Percentiles rank a stretch among this genome's conserved stretches.
phyloP scores from a whole-genome alignment of 345 rosid species.

The Eucalyptus lansdowneana region DNA sequence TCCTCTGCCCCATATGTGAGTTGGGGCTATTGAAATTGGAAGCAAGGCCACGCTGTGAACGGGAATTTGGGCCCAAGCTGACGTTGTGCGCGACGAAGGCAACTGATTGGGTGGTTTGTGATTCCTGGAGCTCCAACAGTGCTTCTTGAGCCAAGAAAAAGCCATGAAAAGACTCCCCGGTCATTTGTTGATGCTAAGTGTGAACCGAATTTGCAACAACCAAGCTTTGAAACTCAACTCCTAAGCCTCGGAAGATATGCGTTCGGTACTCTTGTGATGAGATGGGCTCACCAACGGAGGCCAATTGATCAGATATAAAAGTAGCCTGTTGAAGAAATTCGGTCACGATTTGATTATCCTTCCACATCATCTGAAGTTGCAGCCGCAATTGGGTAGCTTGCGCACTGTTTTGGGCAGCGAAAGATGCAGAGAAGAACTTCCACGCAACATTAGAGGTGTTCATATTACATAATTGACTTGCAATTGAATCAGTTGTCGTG shows the following conservation, averaged over 20 bases:
- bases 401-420: too few relatives aligned
- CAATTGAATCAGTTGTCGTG: too few relatives aligned
- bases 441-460: too few relatives aligned
- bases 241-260: not conserved
- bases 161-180: not conserved
- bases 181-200: not conserved
- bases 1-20: not conserved
- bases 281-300: too few relatives aligned
- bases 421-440: too few relatives aligned
- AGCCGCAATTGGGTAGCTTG: too few relatives aligned
- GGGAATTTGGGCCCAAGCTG: not conserved
- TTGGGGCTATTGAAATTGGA: not conserved
- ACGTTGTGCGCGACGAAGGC: not conserved
- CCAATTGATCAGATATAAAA: too few relatives aligned
- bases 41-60: not conserved
- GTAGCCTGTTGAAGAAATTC: too few relatives aligned
- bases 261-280: not conserved
- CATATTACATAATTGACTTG: too few relatives aligned
- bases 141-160: not conserved
- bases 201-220: not conserved
- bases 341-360: too few relatives aligned
- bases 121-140: not conserved
- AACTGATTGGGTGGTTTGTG: not conserved
- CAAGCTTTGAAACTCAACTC: not conserved
- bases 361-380: too few relatives aligned